phyloP scores from a whole-genome alignment of 2,329 filamentous ascomycete species.

The Cercospora brassicicola region DNA sequence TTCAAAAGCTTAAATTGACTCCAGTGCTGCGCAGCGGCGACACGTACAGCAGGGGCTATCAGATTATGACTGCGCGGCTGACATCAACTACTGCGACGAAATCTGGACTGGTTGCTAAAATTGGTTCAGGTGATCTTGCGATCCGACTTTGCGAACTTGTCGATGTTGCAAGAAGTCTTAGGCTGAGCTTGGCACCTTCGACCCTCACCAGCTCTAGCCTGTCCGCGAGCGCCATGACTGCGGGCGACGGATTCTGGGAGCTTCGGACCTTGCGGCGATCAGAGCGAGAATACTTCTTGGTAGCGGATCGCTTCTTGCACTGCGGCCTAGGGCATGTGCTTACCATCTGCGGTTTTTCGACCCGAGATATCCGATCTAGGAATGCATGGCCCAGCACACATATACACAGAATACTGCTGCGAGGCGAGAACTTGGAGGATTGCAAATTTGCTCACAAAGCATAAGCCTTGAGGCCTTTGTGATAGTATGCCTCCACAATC shows the following conservation, averaged over 20 bases:
- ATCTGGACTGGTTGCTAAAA: background rate
- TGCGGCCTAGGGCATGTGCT: background rate
- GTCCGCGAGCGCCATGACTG: background rate
- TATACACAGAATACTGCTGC: background rate
- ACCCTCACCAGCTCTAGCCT: background rate
- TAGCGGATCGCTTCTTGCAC: background rate
- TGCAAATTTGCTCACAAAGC: background rate
- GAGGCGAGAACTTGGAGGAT: background rate
- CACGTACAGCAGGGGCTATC: background rate
- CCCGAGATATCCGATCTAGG: background rate
- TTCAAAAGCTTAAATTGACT: background rate
- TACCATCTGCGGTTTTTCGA: background rate
- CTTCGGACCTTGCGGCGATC: background rate
- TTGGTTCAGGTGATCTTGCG: background rate
- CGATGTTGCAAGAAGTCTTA: background rate
- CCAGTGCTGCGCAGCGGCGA: background rate
- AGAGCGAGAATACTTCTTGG: background rate
- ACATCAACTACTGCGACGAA: background rate
- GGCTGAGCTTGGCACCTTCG: background rate
- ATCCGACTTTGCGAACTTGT: background rate
- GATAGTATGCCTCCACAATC: background rate
- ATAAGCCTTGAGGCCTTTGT: background rate
- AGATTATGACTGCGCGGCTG: background rate
- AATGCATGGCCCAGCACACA: background rate
- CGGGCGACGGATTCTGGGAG: background rate